These are phyloP conservation scores for Colletotrichum limetticola DNA, from an alignment of 2,329 filamentous ascomycete species.

Conservation along the genomic window DNA sequence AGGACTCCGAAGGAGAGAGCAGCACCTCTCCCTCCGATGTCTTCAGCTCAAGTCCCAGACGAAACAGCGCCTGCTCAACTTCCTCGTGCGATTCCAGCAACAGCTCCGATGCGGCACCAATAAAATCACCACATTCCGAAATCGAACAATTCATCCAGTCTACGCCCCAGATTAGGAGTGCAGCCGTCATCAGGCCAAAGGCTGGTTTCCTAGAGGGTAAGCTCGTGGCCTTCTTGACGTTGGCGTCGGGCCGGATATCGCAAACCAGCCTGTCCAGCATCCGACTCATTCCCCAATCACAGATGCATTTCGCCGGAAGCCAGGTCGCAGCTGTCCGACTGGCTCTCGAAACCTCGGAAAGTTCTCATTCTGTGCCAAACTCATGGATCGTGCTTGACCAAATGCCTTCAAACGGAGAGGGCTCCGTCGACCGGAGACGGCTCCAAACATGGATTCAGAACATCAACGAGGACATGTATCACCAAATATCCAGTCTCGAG, in stretches of 20 bases:
- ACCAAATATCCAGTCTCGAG: constrained; percentile 56
- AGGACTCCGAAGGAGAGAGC: constrained; percentile 31
- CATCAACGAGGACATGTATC: constrained; percentile 57
- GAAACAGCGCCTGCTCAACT: constrained; percentile 28
- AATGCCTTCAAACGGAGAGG: constrained; percentile 55
- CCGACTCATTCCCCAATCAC: constrained; percentile 47
- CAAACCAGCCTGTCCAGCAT: constrained; percentile 42
- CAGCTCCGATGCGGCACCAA: constrained; percentile 20
- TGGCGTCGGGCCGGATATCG: constrained; percentile 44
- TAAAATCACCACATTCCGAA: constrained; percentile 4
- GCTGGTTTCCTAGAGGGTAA: constrained; percentile 63
- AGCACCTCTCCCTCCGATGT: constrained; percentile 32
- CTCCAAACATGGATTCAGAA: constrained; percentile 67
- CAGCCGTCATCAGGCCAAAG: constrained; percentile 57
- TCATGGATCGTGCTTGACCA: constrained; percentile 60
- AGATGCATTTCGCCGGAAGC: constrained; percentile 52
- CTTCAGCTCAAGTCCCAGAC: constrained; percentile 35
- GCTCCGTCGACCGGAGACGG: constrained; percentile 53
- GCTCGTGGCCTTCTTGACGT: constrained; percentile 58
- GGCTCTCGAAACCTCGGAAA: constrained; percentile 42
- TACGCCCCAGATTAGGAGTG: constrained; percentile 52
- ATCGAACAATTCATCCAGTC: constrained; percentile 46
- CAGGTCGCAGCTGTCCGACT: constrained; percentile 52
- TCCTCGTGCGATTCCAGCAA: constrained; percentile 26
- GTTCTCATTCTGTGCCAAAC: constrained; percentile 50